A percentile compares a stretch with the other conserved stretches of the same genome.
Evolutionary conservation across 176 grass and related monocot genomes (phyloP).

Genomic region (Rhynchospora breviuscula): DNA sequence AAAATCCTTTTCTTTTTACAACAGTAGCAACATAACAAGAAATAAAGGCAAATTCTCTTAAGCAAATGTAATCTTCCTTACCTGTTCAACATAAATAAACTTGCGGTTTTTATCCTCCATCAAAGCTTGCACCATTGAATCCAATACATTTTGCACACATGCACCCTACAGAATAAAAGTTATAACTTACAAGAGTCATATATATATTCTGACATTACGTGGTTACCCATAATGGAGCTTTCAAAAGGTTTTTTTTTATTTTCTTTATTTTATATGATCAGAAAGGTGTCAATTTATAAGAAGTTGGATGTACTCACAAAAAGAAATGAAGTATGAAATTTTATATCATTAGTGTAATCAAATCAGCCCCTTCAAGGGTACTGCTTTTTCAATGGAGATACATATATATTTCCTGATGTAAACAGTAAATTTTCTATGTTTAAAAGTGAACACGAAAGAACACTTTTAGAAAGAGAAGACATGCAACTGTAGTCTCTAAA

Average conservation of each 20-base stretch:
- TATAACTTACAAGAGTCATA: background rate
- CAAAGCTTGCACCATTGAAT: constrained; percentile 62
- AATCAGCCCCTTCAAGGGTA: too few species aligned
- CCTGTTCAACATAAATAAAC: constrained; percentile 88
- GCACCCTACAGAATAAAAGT: constrained; percentile 39
- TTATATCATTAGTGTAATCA: too few species aligned
- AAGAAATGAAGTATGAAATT: too few species aligned
- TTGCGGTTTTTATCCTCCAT: constrained; percentile 82
- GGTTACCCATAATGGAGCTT: background rate
- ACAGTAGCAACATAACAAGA: constrained; percentile 10
- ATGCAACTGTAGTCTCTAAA: background rate
- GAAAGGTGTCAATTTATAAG: too few species aligned
- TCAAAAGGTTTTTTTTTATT: too few species aligned
- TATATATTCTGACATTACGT: background rate
- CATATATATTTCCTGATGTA: background rate
- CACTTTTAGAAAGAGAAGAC: background rate
- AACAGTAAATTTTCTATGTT: background rate
- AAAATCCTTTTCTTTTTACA: background rate
- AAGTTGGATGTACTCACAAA: too few species aligned
- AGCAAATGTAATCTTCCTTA: constrained; percentile 14
- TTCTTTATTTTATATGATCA: too few species aligned
- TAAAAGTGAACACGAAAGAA: background rate
- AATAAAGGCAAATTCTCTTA: background rate
- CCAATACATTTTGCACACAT: constrained; percentile 82
- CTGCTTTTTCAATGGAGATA: too few species aligned